A percentile compares a stretch with the other conserved stretches of the same genome.
phyloP scores from a whole-genome alignment of 2,329 filamentous ascomycete genomes.

The Dendryphion nanum region DNA sequence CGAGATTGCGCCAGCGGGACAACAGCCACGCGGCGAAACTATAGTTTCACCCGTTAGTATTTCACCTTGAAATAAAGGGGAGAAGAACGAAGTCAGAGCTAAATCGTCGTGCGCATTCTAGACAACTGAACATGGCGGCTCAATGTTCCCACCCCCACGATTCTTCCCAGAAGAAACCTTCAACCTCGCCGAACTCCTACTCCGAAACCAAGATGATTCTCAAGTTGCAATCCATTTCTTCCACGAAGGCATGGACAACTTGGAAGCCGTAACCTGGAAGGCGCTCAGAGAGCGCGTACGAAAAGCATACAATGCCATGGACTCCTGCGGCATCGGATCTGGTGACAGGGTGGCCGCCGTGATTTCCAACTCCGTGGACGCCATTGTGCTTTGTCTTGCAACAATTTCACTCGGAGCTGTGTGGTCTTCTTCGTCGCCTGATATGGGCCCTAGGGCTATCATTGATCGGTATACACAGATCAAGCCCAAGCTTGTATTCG shows the following conservation, averaged over 20 bases:
- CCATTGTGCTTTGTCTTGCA: background rate
- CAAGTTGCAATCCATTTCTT: background rate
- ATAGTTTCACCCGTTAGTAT: background rate
- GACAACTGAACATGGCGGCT: background rate
- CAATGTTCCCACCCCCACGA: background rate
- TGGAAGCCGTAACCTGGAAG: background rate
- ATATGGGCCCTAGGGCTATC: background rate
- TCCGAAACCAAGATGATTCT: background rate
- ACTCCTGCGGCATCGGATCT: background rate
- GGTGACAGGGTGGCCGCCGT: background rate
- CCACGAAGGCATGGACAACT: background rate
- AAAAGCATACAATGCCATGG: background rate
- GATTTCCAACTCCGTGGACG: conserved; percentile 1
- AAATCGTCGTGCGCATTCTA: background rate
- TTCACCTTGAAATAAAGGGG: background rate
- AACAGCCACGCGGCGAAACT: background rate
- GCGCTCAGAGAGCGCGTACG: background rate
- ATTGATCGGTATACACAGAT: background rate
- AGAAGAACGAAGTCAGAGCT: background rate
- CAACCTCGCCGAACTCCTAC: background rate
- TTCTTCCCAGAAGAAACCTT: background rate
- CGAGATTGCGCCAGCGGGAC: background rate
- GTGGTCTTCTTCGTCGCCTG: background rate
- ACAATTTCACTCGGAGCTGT: background rate
- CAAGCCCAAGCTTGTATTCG: background rate